Conservation (phyloP, 1,284 basidiomycete species). For the Apiotrichum gracile region DNA sequence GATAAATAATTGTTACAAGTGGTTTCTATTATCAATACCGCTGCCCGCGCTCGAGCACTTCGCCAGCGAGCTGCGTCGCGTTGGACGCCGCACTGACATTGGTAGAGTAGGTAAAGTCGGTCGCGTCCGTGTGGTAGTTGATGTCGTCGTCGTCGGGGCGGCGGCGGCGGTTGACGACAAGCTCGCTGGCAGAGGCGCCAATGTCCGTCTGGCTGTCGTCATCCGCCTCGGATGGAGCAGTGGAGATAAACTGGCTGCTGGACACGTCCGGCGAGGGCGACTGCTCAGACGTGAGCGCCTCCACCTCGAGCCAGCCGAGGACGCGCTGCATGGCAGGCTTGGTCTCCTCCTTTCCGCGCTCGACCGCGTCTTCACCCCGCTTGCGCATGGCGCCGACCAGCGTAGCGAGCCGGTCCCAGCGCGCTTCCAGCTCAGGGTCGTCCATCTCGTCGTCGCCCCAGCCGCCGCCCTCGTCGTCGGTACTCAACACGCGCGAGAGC, state of each 20-base stretch:
- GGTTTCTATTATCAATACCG: neutral
- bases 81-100: neutral
- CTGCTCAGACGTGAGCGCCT: constrained; percentile 8
- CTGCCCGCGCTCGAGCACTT: neutral
- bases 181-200: neutral
- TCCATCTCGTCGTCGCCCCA: constrained; percentile 19
- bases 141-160: neutral
- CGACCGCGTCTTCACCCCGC: constrained; percentile 28
- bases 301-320: constrained; percentile 31
- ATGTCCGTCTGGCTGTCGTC: neutral
- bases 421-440: constrained; percentile 34
- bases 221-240: neutral
- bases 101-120: neutral
- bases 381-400: constrained; percentile 29
- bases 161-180: neutral
- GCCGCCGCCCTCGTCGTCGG: constrained; percentile 12
- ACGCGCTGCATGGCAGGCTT: constrained; percentile 25
- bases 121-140: neutral
- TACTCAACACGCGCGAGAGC: constrained; percentile 1
- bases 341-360: constrained; percentile 22
- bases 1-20: neutral
- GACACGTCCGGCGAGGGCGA: neutral
- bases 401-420: constrained; percentile 37
- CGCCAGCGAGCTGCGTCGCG: neutral
- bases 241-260: constrained; percentile 1